A percentile compares a stretch with the other conserved stretches of the same genome.
phyloP scores from a whole-genome alignment of 225 moss, liverwort and hornwort genomes.

The Thuidium tamariscinum region DNA sequence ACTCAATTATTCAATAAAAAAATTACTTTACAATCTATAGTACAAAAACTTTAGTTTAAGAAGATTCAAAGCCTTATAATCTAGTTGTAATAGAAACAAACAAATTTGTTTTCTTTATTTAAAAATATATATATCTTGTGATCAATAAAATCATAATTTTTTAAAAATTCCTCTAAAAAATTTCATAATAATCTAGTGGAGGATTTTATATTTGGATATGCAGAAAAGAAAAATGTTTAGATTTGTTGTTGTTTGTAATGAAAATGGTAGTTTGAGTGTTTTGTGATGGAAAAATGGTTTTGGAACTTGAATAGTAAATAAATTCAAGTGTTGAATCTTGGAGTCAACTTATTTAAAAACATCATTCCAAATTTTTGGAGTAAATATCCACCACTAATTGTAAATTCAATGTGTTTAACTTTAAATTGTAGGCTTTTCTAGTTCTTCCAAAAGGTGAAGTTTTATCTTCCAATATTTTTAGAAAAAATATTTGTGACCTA shows the following conservation, averaged over 20 bases:
- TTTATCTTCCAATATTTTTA: not conserved
- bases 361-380: not conserved
- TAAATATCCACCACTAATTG: rapidly evolving
- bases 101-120: too few relatives aligned
- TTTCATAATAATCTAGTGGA: too few relatives aligned
- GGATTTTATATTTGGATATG: rapidly evolving
- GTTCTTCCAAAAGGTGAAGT: not conserved
- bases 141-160: too few relatives aligned
- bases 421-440: not conserved
- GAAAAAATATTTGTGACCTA: not conserved
- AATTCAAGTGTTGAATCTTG: rapidly evolving
- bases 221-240: too few relatives aligned
- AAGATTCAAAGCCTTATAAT: too few relatives aligned
- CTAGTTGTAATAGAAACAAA: too few relatives aligned
- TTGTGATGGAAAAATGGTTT: too few relatives aligned
- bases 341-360: rapidly evolving
- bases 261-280: rapidly evolving
- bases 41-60: too few relatives aligned
- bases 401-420: not conserved
- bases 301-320: rapidly evolving
- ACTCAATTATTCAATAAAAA: too few relatives aligned
- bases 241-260: too few relatives aligned
- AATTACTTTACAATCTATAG: rapidly evolving
- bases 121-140: too few relatives aligned
- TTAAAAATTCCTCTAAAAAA: rapidly evolving